phyloP scores from a whole-genome alignment of 2,329 filamentous ascomycete genomes.

The Penicillium rolfsii region DNA sequence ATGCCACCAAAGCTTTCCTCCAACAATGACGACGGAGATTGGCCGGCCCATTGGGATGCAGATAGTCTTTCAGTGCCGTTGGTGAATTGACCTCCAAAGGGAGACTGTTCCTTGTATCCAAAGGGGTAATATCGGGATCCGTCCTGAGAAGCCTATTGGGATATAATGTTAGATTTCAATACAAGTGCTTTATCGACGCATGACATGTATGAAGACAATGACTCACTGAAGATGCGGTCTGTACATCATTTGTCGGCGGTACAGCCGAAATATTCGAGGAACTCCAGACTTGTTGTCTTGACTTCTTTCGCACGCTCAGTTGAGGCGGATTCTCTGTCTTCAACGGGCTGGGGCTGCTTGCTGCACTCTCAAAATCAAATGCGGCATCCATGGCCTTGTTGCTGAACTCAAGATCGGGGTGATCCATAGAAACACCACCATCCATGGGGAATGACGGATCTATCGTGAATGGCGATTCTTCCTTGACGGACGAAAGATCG shows the following conservation, averaged over 20 bases:
- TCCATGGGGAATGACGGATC: constrained; percentile 43
- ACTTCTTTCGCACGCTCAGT: constrained; percentile 29
- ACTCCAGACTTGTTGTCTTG: constrained; percentile 35
- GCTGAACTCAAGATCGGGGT: constrained; percentile 48
- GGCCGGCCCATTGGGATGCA: constrained; percentile 44
- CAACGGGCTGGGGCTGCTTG: constrained; percentile 50
- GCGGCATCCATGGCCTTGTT: constrained; percentile 54
- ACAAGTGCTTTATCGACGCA: background rate
- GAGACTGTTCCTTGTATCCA: constrained; percentile 43
- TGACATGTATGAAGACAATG: background rate
- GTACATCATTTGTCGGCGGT: constrained; percentile 13
- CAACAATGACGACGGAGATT: constrained; percentile 49
- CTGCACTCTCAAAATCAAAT: constrained; percentile 54
- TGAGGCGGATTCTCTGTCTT: constrained; percentile 35
- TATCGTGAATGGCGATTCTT: constrained; percentile 46
- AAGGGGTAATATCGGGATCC: constrained; percentile 40
- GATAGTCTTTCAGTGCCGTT: constrained; percentile 38
- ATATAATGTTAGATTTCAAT: constrained; percentile 15
- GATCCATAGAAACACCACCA: constrained; percentile 34
- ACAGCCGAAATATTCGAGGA: constrained; percentile 28
- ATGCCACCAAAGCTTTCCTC: constrained; percentile 52
- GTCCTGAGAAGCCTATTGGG: constrained; percentile 28
- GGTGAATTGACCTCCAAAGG: constrained; percentile 36
- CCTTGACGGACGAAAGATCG: constrained; percentile 41
- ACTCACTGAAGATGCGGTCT: constrained; percentile 37